A percentile compares a stretch with the other conserved stretches of the same genome.
phyloP scores from a whole-genome alignment of 1,284 basidiomycete genomes.

The Dichomitus squalens region DNA sequence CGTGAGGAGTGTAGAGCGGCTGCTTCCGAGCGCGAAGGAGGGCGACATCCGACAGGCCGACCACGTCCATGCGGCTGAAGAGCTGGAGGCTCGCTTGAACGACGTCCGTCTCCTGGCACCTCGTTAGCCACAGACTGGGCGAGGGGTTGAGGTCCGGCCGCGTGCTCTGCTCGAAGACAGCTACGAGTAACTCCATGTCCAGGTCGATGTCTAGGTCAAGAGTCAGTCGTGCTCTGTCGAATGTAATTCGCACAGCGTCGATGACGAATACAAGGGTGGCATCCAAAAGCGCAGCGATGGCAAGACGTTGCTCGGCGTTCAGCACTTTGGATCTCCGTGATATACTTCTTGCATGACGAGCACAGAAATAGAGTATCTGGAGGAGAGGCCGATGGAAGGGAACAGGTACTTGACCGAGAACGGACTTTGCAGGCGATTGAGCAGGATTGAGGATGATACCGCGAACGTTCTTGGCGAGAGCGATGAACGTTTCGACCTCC shows the following conservation, averaged over 20 bases:
- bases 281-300: conserved; percentile 62
- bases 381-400: conserved; percentile 84
- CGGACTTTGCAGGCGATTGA: conserved; percentile 76
- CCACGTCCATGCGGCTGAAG: conserved; percentile 68
- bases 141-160: conserved; percentile 66
- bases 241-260: conserved; percentile 69
- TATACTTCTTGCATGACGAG: conserved; percentile 61
- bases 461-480: conserved; percentile 62
- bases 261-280: conserved; percentile 65
- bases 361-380: conserved; percentile 79
- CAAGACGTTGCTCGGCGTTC: conserved; percentile 62
- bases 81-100: conserved; percentile 79
- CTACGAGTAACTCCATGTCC: conserved; percentile 80
- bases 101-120: conserved; percentile 82
- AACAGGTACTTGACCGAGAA: conserved; percentile 65
- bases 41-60: conserved; percentile 64
- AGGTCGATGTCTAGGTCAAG: conserved; percentile 68
- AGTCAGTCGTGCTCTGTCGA: conserved; percentile 62
- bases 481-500: conserved; percentile 63
- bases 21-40: conserved; percentile 62
- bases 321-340: conserved; percentile 50
- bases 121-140: conserved; percentile 73
- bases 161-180: conserved; percentile 82
- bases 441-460: conserved; percentile 72
- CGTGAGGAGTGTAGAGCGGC: conserved; percentile 71